These are phyloP conservation scores for Agrocybe chaxingu DNA, from an alignment of 768 basidiomycete species.

Conservation along the genomic window DNA sequence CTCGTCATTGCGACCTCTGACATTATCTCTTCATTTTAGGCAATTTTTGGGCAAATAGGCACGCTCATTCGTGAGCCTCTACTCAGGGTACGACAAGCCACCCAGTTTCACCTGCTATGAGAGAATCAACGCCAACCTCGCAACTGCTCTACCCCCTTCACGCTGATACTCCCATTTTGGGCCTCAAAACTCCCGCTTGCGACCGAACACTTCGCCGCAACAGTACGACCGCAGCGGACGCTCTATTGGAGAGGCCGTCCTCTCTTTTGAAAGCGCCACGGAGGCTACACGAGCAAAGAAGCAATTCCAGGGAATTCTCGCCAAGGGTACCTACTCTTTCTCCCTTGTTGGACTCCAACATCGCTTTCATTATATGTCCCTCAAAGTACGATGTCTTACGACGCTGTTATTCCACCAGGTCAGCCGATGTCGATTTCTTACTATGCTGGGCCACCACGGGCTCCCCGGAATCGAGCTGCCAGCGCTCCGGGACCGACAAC, in stretches of 20 bases:
- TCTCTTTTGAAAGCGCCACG: conserved; percentile 73
- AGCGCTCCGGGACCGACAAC: conserved; percentile 42
- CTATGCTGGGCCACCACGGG: conserved; percentile 46
- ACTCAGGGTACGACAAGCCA: conserved; percentile 89
- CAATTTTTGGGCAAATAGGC: conserved; percentile 90
- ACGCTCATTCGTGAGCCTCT: conserved; percentile 89
- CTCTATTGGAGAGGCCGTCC: conserved; percentile 77
- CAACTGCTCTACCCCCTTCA: conserved; percentile 31
- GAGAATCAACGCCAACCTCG: conserved; percentile 48
- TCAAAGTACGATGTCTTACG: neutral
- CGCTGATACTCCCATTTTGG: conserved; percentile 33
- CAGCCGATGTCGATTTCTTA: conserved; percentile 75
- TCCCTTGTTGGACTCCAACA: neutral
- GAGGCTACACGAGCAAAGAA: conserved; percentile 85
- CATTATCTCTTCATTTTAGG: conserved; percentile 35
- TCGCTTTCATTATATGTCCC: neutral
- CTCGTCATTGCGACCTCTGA: neutral
- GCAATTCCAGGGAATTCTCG: conserved; percentile 81
- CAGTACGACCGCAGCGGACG: conserved; percentile 97
- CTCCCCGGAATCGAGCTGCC: conserved; percentile 40
- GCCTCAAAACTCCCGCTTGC: conserved; percentile 22
- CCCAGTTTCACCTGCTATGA: conserved; percentile 54
- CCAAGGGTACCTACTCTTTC: conserved; percentile 62
- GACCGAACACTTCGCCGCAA: conserved; percentile 27
- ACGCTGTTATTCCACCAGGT: conserved; percentile 36